These are phyloP conservation scores for Xylaria sp. DNA, from an alignment of 2,329 filamentous ascomycete genomes.

Conservation along the genomic window DNA sequence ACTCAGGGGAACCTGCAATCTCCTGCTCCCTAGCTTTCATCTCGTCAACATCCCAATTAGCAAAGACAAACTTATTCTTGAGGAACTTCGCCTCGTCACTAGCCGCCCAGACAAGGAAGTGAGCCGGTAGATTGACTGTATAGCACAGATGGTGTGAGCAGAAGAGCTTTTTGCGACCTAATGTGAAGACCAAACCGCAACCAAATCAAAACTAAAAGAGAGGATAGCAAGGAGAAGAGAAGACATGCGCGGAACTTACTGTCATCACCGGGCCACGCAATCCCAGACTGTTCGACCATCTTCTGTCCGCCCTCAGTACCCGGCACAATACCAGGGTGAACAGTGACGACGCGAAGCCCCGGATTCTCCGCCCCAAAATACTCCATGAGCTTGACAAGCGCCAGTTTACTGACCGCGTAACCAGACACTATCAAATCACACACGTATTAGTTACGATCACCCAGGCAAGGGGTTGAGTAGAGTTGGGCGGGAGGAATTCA, in stretches of 20 bases:
- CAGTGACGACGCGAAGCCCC: slow-evolving; percentile 35
- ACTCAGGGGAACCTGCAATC: slow-evolving; percentile 36
- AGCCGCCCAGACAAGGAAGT: slow-evolving; percentile 42
- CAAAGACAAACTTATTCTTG: slow-evolving; percentile 42
- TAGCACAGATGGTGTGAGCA: background rate
- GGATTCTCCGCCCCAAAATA: slow-evolving; percentile 43
- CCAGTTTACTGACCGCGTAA: slow-evolving; percentile 50
- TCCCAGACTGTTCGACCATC: slow-evolving; percentile 38
- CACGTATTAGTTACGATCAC: background rate
- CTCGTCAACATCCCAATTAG: slow-evolving; percentile 42
- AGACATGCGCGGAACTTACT: slow-evolving; percentile 28
- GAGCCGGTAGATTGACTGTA: slow-evolving; percentile 37
- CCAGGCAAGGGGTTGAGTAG: no score
- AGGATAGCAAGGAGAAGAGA: background rate
- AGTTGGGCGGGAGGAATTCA: no score
- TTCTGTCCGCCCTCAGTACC: slow-evolving; percentile 37
- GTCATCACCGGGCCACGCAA: slow-evolving; percentile 41
- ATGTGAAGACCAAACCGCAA: background rate
- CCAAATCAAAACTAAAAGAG: background rate
- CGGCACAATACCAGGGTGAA: slow-evolving; percentile 40
- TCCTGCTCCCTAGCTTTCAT: slow-evolving; percentile 40
- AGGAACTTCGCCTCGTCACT: slow-evolving; percentile 42
- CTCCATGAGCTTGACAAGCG: slow-evolving; percentile 41
- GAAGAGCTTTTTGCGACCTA: background rate
- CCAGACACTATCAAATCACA: slow-evolving; percentile 45